Evolutionary conservation across 305 asterid species (phyloP), one percentile per base, ranked within the genome.

Genomic region (Solanum hybrid): DNA sequence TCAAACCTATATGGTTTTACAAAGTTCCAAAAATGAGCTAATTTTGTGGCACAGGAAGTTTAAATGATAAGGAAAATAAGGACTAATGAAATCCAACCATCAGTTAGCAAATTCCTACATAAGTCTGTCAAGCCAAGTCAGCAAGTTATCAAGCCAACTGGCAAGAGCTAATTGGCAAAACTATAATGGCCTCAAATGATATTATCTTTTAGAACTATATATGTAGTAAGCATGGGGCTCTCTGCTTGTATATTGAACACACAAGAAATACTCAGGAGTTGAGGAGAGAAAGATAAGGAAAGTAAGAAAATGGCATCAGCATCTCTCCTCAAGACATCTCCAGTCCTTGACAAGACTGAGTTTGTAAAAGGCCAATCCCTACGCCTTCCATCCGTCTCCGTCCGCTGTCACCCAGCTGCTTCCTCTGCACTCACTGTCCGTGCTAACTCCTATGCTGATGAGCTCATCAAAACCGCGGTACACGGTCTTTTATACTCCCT

Each of bases 381-480:
- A 90, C 93, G 96, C 90, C 96, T 88, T 86, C 91, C 92, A 26
- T 57, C 95, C 1, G 93, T 88, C 70, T 89, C 95, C 33, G 90
- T 91, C 81, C 93, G 94, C 87, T 91, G 93, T 92, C 95, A 91
- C 39, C 92, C 94, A 4, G 92, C 85, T 89, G 37, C 94, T 78
- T 7, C 93, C 86, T 89, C 94, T 84, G 90, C 92, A 33, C 92
- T 95, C 89, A 89, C 91, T 80, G 87, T 95, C 89, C 94, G 93
- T 7, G 96, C 97, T 45, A 89, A 89, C 92, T 92, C 95, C 45
- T 94, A 95, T 45, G 93, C 96, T 20, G 95, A 94, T 90, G 95
- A 93, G 84, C 96, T 94, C 33, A 88, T 94, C 88, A 94, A 94
- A 90, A 94, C 96, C 20, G 96, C 96, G 45, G 95, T 94, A 94